phyloP scores from a whole-genome alignment of 345 rosid species.

The Firmiana major region DNA sequence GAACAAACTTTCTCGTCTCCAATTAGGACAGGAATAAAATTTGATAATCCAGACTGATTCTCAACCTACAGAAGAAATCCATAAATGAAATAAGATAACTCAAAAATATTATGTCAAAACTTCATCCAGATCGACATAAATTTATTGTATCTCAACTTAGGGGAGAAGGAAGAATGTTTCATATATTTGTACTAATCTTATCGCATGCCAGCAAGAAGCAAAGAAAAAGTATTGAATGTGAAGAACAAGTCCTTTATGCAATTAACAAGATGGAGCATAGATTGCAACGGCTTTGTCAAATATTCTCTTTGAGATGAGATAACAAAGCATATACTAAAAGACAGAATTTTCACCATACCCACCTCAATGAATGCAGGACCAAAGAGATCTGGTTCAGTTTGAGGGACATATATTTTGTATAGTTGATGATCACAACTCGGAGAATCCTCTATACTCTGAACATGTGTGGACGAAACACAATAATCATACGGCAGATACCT shows the following conservation, averaged over 20 bases:
- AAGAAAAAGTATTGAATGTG: background rate
- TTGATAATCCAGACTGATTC: slow-evolving; percentile 82
- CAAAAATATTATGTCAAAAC: background rate
- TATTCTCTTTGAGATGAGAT: background rate
- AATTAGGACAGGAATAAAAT: slow-evolving; percentile 77
- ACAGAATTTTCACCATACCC: slow-evolving; percentile 8
- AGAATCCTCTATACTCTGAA: slow-evolving; percentile 34
- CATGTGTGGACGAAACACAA: slow-evolving; percentile 43
- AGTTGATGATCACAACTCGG: slow-evolving; percentile 47
- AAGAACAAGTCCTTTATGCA: background rate
- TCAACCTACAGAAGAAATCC: slow-evolving; percentile 58
- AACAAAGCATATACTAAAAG: background rate
- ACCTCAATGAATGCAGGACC: slow-evolving; percentile 99
- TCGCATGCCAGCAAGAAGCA: background rate
- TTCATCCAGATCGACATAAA: background rate
- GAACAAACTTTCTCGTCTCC: slow-evolving; percentile 68
- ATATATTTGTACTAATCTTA: background rate
- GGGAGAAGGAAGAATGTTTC: background rate
- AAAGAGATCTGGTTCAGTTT: slow-evolving; percentile 50
- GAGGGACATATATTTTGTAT: slow-evolving; percentile 55
- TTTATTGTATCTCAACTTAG: background rate
- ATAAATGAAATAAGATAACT: background rate
- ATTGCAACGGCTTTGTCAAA: background rate
- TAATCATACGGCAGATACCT: slow-evolving; percentile 67
- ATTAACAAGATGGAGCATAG: background rate